Percentiles rank a stretch among this genome's conserved stretches.
Conservation (phyloP, 179 eudicot genomes). For the Camellia oleifera region DNA sequence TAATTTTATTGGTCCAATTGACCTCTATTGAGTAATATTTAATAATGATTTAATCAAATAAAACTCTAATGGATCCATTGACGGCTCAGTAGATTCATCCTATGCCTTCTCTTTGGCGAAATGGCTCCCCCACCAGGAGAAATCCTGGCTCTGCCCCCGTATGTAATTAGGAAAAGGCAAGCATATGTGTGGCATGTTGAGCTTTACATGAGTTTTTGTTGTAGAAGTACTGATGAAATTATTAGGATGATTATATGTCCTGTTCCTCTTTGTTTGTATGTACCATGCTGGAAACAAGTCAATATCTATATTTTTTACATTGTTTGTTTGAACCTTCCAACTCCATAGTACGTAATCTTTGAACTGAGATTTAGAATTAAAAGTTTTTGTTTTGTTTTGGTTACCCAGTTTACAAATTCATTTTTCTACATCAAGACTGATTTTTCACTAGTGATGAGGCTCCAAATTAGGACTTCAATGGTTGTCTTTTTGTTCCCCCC, state of each 20-base stretch:
- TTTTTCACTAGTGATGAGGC: not conserved
- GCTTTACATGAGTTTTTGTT: not conserved
- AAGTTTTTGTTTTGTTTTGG: no score
- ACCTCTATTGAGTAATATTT: no score
- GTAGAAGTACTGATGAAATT: not conserved
- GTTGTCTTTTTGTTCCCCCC: not conserved
- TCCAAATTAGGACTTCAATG: not conserved
- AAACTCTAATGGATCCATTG: no score
- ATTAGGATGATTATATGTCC: not conserved
- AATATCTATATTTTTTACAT: not conserved
- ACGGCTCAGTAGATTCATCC: no score
- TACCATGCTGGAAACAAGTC: not conserved
- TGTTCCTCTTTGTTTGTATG: not conserved
- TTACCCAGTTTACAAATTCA: no score
- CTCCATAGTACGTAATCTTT: not conserved
- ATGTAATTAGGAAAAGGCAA: not conserved
- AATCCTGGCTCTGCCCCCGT: no score
- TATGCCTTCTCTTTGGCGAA: no score
- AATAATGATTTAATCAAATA: no score
- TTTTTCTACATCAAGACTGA: not conserved
- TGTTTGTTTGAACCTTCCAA: not conserved
- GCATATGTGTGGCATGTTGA: not conserved
- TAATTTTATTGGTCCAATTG: no score
- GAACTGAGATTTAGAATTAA: not conserved
- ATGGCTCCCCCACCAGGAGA: no score